phyloP scores from a whole-genome alignment of 139 green algal species.

The Yamagishiella unicocca region DNA sequence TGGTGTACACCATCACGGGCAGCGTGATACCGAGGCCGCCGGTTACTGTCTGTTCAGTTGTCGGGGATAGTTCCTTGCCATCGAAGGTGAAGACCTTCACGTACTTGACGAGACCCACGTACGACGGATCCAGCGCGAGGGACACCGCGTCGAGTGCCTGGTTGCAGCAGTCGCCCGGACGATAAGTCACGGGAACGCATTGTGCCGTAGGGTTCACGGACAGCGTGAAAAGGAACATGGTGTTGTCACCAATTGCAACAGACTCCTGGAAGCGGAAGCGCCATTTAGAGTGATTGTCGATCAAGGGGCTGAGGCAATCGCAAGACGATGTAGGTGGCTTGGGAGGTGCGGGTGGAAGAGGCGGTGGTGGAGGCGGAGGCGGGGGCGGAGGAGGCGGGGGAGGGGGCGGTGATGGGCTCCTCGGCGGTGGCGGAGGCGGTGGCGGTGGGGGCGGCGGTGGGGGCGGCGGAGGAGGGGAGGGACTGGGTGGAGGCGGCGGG shows the following conservation, averaged over 20 bases:
- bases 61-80: constrained; percentile 2
- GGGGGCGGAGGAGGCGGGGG: not conserved
- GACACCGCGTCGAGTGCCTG: constrained; percentile 57
- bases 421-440: not conserved
- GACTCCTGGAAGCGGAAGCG: constrained; percentile 52
- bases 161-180: constrained; percentile 53
- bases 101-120: not conserved
- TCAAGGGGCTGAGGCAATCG: constrained; percentile 58
- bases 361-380: not conserved
- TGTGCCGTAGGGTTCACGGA: not conserved
- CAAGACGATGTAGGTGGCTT: not conserved
- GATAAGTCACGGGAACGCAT: constrained; percentile 27
- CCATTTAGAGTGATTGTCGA: constrained; percentile 51
- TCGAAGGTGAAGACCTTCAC: constrained; percentile 35
- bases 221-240: constrained; percentile 21
- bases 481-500: constrained; percentile 7
- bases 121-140: constrained; percentile 34
- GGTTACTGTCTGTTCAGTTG: not conserved
- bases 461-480: not conserved
- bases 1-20: constrained; percentile 8
- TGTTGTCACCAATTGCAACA: not conserved
- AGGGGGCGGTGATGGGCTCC: not conserved
- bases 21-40: constrained; percentile 13
- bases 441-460: constrained; percentile 1
- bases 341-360: not conserved